These are phyloP conservation scores for Cercospora citrullina DNA, from an alignment of 2,329 filamentous ascomycete genomes.

Conservation along the genomic window DNA sequence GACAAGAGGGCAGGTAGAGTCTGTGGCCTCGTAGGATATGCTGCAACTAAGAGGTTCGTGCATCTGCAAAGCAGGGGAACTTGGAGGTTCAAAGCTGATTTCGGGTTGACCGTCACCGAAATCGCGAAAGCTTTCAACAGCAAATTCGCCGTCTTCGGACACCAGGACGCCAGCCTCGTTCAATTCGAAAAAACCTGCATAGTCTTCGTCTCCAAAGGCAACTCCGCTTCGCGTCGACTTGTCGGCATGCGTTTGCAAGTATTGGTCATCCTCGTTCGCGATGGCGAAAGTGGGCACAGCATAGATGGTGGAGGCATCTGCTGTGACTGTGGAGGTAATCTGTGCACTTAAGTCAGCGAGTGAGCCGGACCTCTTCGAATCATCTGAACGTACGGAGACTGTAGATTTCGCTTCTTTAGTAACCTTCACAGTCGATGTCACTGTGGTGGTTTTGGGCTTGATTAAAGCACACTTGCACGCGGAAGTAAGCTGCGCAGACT, in stretches of 20 bases:
- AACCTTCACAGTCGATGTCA: slow-evolving; percentile 1
- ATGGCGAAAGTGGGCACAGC: background rate
- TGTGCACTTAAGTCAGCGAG: background rate
- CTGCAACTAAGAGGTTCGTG: background rate
- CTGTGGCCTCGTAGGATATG: background rate
- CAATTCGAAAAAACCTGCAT: background rate
- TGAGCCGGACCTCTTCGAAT: background rate
- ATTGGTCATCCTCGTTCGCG: background rate
- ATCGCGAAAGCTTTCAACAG: background rate
- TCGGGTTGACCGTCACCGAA: background rate
- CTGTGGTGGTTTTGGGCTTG: slow-evolving; percentile 3
- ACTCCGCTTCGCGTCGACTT: background rate
- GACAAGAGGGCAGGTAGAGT: background rate
- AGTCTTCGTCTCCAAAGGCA: background rate
- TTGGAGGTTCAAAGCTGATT: background rate
- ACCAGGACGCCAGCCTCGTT: background rate
- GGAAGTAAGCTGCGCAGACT: slow-evolving; percentile 1
- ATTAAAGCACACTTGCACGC: slow-evolving; percentile 12
- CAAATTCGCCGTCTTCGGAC: background rate
- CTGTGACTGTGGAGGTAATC: background rate
- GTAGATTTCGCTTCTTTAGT: background rate
- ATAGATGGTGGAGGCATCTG: background rate
- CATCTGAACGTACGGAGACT: background rate
- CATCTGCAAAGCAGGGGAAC: background rate
- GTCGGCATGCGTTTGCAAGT: background rate